Conservation (phyloP, 2,329 filamentous ascomycete species). For the Pseudogymnoascus sp. region DNA sequence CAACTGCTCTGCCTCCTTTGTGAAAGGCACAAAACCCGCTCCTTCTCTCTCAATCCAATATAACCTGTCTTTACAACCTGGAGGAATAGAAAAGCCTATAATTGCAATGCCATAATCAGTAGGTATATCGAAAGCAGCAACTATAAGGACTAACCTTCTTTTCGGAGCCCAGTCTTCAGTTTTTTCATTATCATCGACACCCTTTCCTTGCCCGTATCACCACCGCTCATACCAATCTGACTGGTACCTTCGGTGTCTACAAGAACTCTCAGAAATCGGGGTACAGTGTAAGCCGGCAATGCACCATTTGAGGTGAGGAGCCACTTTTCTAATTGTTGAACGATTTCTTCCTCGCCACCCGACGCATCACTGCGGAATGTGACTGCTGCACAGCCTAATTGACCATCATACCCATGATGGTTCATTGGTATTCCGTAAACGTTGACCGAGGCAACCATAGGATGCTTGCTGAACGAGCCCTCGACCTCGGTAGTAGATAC, state of each 20-base stretch:
- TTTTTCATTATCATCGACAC: neutral
- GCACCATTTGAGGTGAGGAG: neutral
- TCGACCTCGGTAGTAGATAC: neutral
- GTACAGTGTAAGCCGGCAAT: neutral
- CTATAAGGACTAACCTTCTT: neutral
- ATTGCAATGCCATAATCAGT: neutral
- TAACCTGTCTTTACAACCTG: neutral
- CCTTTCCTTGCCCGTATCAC: neutral
- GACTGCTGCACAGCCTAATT: neutral
- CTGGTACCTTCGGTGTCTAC: neutral
- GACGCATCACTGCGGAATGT: neutral
- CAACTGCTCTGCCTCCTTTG: neutral
- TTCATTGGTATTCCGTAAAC: neutral
- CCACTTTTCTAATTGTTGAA: neutral
- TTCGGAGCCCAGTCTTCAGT: neutral
- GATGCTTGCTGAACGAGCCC: neutral
- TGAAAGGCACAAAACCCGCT: neutral
- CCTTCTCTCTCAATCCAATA: constrained; percentile 3
- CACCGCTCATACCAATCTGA: neutral
- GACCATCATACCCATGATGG: neutral
- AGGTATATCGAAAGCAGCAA: neutral
- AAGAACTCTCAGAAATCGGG: neutral
- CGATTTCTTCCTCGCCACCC: neutral
- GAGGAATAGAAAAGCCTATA: neutral
- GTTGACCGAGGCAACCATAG: neutral